A percentile compares a stretch with the other conserved stretches of the same genome.
Conservation (phyloP, 345 rosid species). For the Eucalyptus marginata region DNA sequence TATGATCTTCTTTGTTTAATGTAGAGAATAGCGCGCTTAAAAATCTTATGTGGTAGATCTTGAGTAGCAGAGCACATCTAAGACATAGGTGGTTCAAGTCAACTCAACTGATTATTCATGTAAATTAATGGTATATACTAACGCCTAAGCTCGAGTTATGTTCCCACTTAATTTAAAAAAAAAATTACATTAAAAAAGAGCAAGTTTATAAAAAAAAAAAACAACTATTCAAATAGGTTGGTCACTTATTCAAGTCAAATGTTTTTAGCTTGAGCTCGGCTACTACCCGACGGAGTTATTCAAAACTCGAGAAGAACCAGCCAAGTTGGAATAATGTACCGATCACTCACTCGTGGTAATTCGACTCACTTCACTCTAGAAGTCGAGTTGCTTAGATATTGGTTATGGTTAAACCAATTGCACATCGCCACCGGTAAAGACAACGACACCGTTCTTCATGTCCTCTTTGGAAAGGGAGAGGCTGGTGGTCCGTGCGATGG, state of each 20-base stretch:
- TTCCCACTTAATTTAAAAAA: neutral
- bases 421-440: neutral
- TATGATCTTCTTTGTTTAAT: neutral
- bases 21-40: neutral
- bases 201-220: neutral
- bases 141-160: neutral
- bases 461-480: neutral
- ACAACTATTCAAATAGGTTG: neutral
- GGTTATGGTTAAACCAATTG: neutral
- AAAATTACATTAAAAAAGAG: neutral
- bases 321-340: too few relatives aligned
- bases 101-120: neutral
- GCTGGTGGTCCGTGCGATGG: neutral
- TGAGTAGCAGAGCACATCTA: neutral
- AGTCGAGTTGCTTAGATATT: neutral
- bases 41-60: neutral
- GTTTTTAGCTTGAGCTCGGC: too few relatives aligned
- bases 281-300: too few relatives aligned
- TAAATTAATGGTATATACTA: neutral
- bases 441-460: neutral
- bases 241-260: neutral
- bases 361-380: too few relatives aligned
- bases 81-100: neutral
- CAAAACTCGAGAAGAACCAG: too few relatives aligned
- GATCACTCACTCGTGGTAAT: too few relatives aligned